Base-by-base conservation (phyloP, 2,329 filamentous ascomycete species). In the Biscogniauxia sp. region DNA sequence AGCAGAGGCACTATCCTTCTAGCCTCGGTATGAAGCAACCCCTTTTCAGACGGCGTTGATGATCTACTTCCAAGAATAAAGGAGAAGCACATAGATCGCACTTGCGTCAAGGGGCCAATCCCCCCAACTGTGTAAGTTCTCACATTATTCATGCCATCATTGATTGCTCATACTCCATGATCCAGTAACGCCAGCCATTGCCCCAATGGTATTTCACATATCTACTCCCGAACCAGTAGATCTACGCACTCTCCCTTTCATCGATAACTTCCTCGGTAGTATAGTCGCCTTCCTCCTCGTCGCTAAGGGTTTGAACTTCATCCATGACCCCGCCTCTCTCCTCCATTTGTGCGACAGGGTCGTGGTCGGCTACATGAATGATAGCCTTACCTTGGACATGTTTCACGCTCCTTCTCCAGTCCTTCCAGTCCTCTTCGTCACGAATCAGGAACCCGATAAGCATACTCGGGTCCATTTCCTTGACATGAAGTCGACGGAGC, bases 391-490 rank as follows among this genome's bases (percentile, higher is more conserved):
- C 91, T 68, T 91, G 87, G 8, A 90, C 87, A 67, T 90, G 85
- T 67, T 86, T 86, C 2, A 96, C 83, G n/a, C 86, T 84, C 61
- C 84, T 80, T 70, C 91, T 89, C 93, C 93, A 98, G 57, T 86
- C 84, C 49, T 83, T 78, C 89, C 94, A 98, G 67, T 99, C 95
- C 51, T 88, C 83, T 68, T 94, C 88, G 60, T 91, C 86, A 50
- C 83, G 85, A 63, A 99, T 93, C 41, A 99, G 78, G 70, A 98
- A 98, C 4, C 92, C 94, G 66, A 99, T 91, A 51, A 99, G 79
- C 95, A 99, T 99, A 71, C 93, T 97, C 0, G 95, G 95, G 70
- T 99, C 95, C 91, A 99, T 95, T 72, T 98, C 93, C 61, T 88
- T 87, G 54, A 99, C 84, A 67, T 95, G 89, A 28, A 99, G 82